Conservation (phyloP, 768 basidiomycete genomes). For the Mycena amicta region DNA sequence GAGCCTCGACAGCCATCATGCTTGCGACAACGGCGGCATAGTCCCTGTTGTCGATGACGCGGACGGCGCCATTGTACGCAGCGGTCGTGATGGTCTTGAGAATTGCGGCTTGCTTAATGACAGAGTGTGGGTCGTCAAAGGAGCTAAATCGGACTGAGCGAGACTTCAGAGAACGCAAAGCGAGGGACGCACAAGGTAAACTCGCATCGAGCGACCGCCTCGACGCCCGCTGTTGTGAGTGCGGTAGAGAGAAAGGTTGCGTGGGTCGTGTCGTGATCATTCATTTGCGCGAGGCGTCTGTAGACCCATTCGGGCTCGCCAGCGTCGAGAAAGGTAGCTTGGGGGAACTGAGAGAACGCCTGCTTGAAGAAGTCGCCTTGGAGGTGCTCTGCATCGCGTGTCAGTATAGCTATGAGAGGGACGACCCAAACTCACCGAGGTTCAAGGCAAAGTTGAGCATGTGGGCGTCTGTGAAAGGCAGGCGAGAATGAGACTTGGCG, state of each 20-base stretch:
- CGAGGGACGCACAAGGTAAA: constrained; percentile 33
- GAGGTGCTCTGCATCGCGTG: constrained; percentile 36
- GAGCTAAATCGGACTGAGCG: constrained; percentile 34
- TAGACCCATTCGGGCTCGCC: constrained; percentile 54
- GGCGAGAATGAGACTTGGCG: constrained; percentile 7
- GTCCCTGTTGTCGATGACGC: constrained; percentile 38
- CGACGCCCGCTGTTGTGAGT: constrained; percentile 29
- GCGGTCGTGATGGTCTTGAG: constrained; percentile 58
- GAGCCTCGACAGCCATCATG: constrained; percentile 59
- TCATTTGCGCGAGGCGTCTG: constrained; percentile 53
- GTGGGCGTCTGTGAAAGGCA: constrained; percentile 27
- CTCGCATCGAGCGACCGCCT: constrained; percentile 37
- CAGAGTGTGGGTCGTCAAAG: constrained; percentile 44
- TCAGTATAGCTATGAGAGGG: not conserved
- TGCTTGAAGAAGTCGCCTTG: constrained; percentile 47
- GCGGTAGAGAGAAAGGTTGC: constrained; percentile 38
- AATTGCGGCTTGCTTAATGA: constrained; percentile 45
- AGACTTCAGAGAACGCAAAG: not conserved
- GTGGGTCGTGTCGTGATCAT: constrained; percentile 56
- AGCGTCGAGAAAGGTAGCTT: constrained; percentile 45
- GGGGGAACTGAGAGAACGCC: constrained; percentile 47
- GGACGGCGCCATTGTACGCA: constrained; percentile 61
- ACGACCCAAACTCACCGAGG: constrained; percentile 29
- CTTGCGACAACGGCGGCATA: constrained; percentile 58
- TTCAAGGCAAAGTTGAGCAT: constrained; percentile 51